phyloP scores from a whole-genome alignment of 495 filamentous ascomycete genomes.

The Darksidea phi region DNA sequence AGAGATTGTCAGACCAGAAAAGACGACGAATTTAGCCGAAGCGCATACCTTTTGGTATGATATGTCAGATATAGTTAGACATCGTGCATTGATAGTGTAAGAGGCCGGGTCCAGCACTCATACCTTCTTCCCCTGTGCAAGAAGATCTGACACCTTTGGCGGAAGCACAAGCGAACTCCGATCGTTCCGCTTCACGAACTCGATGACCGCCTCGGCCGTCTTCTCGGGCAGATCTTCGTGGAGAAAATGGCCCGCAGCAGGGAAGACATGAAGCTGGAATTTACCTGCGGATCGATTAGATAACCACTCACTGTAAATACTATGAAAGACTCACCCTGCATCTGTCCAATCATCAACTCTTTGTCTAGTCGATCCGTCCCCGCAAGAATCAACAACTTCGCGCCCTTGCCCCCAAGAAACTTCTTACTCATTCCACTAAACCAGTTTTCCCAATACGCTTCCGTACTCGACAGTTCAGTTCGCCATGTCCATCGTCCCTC shows the following conservation, averaged over 20 bases:
- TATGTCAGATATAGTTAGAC: too few species aligned
- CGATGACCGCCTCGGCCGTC: conserved; percentile 70
- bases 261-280: conserved; percentile 92
- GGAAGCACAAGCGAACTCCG: conserved; percentile 79
- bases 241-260: conserved; percentile 92
- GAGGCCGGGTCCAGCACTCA: conserved; percentile 11
- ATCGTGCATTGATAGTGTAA: too few species aligned
- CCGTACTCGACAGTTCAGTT: conserved; percentile 78
- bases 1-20: too few species aligned
- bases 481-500: conserved; percentile 73
- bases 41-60: background rate
- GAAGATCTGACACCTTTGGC: conserved; percentile 75
- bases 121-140: conserved; percentile 48
- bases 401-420: conserved; percentile 79
- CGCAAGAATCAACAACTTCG: conserved; percentile 86
- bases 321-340: conserved; percentile 68
- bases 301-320: background rate
- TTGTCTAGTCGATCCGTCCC: conserved; percentile 93
- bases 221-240: conserved; percentile 92
- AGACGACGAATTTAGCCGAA: background rate
- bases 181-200: conserved; percentile 91
- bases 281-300: conserved; percentile 59
- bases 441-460: conserved; percentile 94
- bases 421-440: conserved; percentile 84
- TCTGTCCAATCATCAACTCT: conserved; percentile 94